Evolutionary conservation across 2,329 filamentous ascomycete species (phyloP).

Genomic region (Talaromyces sp.): DNA sequence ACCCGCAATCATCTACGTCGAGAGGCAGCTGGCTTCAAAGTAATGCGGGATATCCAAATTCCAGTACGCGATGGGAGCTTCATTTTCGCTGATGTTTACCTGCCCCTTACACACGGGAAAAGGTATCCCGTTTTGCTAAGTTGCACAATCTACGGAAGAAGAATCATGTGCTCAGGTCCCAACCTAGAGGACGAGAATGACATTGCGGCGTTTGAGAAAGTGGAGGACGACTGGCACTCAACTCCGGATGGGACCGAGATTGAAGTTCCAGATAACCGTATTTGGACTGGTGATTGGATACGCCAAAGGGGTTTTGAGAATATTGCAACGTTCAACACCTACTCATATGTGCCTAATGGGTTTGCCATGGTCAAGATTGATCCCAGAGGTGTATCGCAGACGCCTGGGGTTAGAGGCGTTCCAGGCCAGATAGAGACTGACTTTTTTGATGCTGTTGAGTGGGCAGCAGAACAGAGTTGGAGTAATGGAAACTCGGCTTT

Average conservation of each 20-base stretch:
- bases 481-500: background rate
- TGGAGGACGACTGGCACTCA: background rate
- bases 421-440: background rate
- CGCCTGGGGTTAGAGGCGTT: background rate
- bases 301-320: background rate
- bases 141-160: background rate
- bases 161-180: background rate
- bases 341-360: background rate
- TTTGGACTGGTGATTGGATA: background rate
- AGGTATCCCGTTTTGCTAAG: background rate
- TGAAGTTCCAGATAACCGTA: background rate
- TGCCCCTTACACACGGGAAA: background rate
- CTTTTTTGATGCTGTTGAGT: too few relatives aligned
- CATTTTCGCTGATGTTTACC: background rate
- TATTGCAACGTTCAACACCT: background rate
- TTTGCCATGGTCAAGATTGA: conserved; percentile 2
- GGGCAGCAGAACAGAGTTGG: background rate
- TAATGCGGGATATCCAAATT: background rate
- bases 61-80: background rate
- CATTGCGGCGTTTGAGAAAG: background rate
- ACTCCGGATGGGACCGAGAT: background rate
- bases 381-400: background rate
- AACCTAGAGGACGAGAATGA: background rate
- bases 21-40: background rate
- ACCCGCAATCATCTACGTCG: background rate